Evolutionary conservation across 2,329 filamentous ascomycete genomes (phyloP).

Genomic region (Ophiobolus disseminans): DNA sequence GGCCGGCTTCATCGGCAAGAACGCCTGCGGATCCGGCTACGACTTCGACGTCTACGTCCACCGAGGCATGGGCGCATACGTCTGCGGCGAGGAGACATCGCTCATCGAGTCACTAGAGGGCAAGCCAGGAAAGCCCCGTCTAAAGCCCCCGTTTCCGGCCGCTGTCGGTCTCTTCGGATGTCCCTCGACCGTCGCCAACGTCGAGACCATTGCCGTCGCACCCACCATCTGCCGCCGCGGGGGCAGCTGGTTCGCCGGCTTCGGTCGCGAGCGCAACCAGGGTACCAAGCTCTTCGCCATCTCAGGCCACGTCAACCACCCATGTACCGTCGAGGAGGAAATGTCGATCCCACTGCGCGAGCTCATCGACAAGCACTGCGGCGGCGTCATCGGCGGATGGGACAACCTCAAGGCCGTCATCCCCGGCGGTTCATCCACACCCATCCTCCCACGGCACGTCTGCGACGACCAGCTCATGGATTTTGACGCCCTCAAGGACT

Average conservation of each 20-base stretch:
- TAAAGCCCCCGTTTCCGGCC: slow-evolving; percentile 98
- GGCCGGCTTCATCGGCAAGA: slow-evolving; percentile 95
- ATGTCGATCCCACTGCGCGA: slow-evolving; percentile 98
- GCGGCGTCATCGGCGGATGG: slow-evolving; percentile 95
- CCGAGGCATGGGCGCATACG: slow-evolving; percentile 95
- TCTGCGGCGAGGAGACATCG: slow-evolving; percentile 97
- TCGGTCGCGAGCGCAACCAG: slow-evolving; percentile 94
- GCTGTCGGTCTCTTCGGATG: slow-evolving; percentile 97
- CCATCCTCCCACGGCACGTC: slow-evolving; percentile 85
- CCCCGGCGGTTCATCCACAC: slow-evolving; percentile 94
- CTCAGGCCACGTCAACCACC: slow-evolving; percentile 98
- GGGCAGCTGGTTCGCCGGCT: slow-evolving; percentile 88
- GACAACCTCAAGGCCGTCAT: slow-evolving; percentile 96
- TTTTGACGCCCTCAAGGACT: slow-evolving; percentile 97
- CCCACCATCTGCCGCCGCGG: slow-evolving; percentile 95
- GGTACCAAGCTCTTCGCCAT: slow-evolving; percentile 99
- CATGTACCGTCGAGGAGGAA: slow-evolving; percentile 96
- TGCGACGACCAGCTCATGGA: slow-evolving; percentile 99
- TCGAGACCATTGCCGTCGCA: slow-evolving; percentile 94
- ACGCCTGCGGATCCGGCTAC: slow-evolving; percentile 94
- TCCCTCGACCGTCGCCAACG: slow-evolving; percentile 96
- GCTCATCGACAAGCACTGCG: slow-evolving; percentile 97
- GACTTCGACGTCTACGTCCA: slow-evolving; percentile 98
- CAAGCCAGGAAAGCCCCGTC: slow-evolving; percentile 96
- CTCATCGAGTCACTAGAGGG: slow-evolving; percentile 98